These are phyloP conservation scores for Mortierella sp. DNA, from an alignment of 371 early-diverging fungal genomes.

Conservation along the genomic window DNA sequence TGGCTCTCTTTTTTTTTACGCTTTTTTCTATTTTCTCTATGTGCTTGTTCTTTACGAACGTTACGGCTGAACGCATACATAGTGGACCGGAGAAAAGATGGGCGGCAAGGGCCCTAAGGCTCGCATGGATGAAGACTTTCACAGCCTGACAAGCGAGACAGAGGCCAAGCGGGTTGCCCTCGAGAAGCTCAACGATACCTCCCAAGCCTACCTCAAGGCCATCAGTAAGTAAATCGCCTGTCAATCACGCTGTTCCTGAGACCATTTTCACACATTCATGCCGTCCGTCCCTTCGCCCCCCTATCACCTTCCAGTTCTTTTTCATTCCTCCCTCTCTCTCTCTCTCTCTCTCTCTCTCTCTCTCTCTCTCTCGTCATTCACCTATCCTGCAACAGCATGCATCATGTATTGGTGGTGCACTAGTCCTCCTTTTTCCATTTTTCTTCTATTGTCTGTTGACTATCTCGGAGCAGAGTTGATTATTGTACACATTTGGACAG, in stretches of 20 bases:
- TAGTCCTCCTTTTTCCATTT: not conserved
- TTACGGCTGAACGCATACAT: conserved; percentile 1
- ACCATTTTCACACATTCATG: not conserved
- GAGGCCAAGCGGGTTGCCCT: conserved; percentile 51
- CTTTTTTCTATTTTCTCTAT: not conserved
- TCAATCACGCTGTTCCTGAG: not conserved
- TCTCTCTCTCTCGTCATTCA: not conserved
- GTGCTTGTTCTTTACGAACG: not conserved
- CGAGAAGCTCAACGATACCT: conserved; percentile 39
- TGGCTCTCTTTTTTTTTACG: not conserved
- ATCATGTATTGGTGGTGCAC: not conserved
- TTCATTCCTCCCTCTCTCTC: not conserved
- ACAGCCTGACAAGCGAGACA: conserved; percentile 46
- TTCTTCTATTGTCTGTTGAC: not conserved
- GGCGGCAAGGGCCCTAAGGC: conserved; percentile 42
- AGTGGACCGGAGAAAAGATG: conserved; percentile 59
- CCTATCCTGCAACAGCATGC: conserved; percentile 1
- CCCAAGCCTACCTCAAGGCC: conserved; percentile 56
- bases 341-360: not conserved
- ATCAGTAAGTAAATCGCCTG: conserved; percentile 37
- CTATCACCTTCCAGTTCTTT: not conserved
- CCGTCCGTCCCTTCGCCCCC: not conserved
- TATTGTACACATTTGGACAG: not conserved
- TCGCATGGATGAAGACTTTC: conserved; percentile 56
- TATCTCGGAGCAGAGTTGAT: not conserved